phyloP scores from a whole-genome alignment of 2,329 filamentous ascomycete species.

The Ustulina deusta region DNA sequence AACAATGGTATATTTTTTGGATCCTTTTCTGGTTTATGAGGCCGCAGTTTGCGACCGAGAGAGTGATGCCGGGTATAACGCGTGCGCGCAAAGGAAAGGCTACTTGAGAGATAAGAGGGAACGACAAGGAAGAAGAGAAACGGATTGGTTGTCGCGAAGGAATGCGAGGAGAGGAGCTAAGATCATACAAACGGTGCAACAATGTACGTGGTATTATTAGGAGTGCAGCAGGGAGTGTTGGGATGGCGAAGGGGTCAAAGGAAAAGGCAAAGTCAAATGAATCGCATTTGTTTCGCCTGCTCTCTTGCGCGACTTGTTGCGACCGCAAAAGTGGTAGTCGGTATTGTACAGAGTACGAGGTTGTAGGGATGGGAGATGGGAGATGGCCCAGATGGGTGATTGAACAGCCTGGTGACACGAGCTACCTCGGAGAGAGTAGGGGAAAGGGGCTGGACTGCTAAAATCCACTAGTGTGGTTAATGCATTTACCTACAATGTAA shows the following conservation, averaged over 20 bases:
- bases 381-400: slow-evolving; percentile 11
- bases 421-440: slow-evolving; percentile 24
- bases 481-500: slow-evolving; percentile 17
- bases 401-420: slow-evolving; percentile 17
- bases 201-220: slow-evolving; percentile 42
- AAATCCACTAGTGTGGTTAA: slow-evolving; percentile 27
- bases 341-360: slow-evolving; percentile 11
- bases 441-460: slow-evolving; percentile 37
- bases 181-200: slow-evolving; percentile 42
- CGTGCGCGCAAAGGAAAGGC: slow-evolving; percentile 26
- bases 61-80: slow-evolving; percentile 28
- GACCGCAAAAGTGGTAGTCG: slow-evolving; percentile 29
- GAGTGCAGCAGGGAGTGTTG: slow-evolving; percentile 21
- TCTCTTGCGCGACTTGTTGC: slow-evolving; percentile 35
- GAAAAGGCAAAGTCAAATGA: slow-evolving; percentile 26
- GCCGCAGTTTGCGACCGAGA: slow-evolving; percentile 32
- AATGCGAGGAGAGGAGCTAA: slow-evolving; percentile 49
- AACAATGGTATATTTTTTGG: slow-evolving; percentile 35
- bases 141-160: slow-evolving; percentile 47
- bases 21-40: slow-evolving; percentile 19
- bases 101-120: slow-evolving; percentile 30
- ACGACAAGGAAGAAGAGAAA: slow-evolving; percentile 38
- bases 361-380: not conserved
- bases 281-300: slow-evolving; percentile 30
- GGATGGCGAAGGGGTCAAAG: slow-evolving; percentile 31